phyloP scores from a whole-genome alignment of 2,329 filamentous ascomycete genomes.

The Aspergillus luchuensis region DNA sequence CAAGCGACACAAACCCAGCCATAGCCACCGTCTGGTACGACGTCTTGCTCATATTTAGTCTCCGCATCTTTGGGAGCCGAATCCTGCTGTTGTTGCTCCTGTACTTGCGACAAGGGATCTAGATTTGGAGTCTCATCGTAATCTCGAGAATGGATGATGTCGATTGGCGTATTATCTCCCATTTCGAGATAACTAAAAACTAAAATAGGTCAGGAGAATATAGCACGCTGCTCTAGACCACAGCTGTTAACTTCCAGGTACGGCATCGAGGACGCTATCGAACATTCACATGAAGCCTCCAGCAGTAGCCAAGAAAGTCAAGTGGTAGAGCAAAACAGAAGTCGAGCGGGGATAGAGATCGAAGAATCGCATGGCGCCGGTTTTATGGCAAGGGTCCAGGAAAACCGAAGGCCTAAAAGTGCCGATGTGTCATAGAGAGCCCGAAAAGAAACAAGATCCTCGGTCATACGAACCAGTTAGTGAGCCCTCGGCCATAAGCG shows the following conservation, averaged over 20 bases:
- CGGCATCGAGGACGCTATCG: neutral
- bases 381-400: neutral
- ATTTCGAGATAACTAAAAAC: slow-evolving; percentile 19
- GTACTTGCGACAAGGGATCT: neutral
- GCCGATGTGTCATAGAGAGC: slow-evolving; percentile 16
- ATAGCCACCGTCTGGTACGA: slow-evolving; percentile 59
- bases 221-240: neutral
- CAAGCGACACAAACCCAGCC: slow-evolving; percentile 63
- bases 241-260: neutral
- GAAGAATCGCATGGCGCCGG: neutral
- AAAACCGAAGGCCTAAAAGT: neutral
- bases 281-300: neutral
- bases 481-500: slow-evolving; percentile 11
- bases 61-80: slow-evolving; percentile 24
- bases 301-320: neutral
- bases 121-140: slow-evolving; percentile 11
- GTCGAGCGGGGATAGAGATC: neutral
- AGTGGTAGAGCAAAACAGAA: neutral
- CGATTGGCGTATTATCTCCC: slow-evolving; percentile 36
- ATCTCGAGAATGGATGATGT: slow-evolving; percentile 30
- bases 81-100: slow-evolving; percentile 11
- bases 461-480: slow-evolving; percentile 8
- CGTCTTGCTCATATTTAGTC: slow-evolving; percentile 37
- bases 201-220: neutral
- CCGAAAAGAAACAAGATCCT: slow-evolving; percentile 6